phyloP scores from a whole-genome alignment of 805 yeast species.

The Pichia deserticola region DNA sequence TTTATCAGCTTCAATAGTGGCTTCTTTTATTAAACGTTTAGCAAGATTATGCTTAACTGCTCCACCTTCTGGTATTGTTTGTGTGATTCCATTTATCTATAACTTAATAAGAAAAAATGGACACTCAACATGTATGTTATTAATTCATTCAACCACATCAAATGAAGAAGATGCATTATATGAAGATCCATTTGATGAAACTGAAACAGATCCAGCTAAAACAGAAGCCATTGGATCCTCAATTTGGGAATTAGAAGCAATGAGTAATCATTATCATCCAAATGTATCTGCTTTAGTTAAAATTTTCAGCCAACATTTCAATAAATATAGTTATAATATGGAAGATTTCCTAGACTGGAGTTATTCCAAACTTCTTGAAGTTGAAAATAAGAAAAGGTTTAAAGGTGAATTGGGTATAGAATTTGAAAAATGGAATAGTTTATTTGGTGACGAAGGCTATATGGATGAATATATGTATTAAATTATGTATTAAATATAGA shows the following conservation, averaged over 20 bases:
- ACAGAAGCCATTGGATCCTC: slow-evolving; percentile 81
- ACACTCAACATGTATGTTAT: slow-evolving; percentile 90
- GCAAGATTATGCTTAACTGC: slow-evolving; percentile 69
- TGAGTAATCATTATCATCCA: slow-evolving; percentile 80
- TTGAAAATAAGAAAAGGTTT: slow-evolving; percentile 57
- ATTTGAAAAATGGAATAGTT: slow-evolving; percentile 44
- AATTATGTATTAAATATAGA: not conserved
- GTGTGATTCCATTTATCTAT: slow-evolving; percentile 84
- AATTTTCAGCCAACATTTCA: slow-evolving; percentile 83
- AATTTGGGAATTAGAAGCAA: slow-evolving; percentile 83
- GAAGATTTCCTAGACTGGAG: slow-evolving; percentile 95
- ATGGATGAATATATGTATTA: slow-evolving; percentile 10
- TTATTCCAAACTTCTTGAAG: slow-evolving; percentile 55
- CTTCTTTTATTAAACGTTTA: slow-evolving; percentile 80
- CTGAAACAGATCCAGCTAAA: slow-evolving; percentile 65
- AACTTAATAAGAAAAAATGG: slow-evolving; percentile 62
- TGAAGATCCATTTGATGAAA: slow-evolving; percentile 58
- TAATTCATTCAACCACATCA: slow-evolving; percentile 53
- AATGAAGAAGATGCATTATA: slow-evolving; percentile 29
- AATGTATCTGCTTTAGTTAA: slow-evolving; percentile 88
- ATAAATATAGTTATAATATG: slow-evolving; percentile 76
- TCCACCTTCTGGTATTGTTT: slow-evolving; percentile 84
- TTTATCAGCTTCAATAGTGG: slow-evolving; percentile 72
- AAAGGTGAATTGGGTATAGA: slow-evolving; percentile 75
- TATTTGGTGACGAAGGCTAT: slow-evolving; percentile 30